Conservation (phyloP, 1,284 basidiomycete species). For the Puccinia novopanici region DNA sequence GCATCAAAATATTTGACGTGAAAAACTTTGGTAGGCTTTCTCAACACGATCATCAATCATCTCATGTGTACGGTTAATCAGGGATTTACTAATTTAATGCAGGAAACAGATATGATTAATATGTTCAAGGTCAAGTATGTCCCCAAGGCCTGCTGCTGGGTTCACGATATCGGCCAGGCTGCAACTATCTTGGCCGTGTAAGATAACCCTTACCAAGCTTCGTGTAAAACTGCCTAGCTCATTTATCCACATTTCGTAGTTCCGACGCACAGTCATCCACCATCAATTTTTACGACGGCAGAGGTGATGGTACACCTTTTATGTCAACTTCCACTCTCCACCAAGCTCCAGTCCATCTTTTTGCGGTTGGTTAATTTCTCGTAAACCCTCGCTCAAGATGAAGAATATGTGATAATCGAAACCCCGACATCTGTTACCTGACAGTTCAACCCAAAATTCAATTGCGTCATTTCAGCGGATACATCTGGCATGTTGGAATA, state of each 20-base stretch:
- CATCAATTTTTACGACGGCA: slow-evolving; percentile 88
- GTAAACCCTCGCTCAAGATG: not conserved
- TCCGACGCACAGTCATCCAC: slow-evolving; percentile 74
- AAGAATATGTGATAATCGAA: not conserved
- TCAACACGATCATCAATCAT: not conserved
- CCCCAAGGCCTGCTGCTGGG: slow-evolving; percentile 88
- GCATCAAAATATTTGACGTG: slow-evolving; percentile 92
- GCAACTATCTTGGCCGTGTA: slow-evolving; percentile 85
- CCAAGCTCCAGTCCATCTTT: slow-evolving; percentile 81
- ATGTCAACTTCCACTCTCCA: slow-evolving; percentile 76
- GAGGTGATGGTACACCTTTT: slow-evolving; percentile 76
- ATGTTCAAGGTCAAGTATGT: slow-evolving; percentile 85
- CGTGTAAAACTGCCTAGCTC: not conserved
- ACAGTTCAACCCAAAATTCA: slow-evolving; percentile 84
- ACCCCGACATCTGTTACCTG: not conserved
- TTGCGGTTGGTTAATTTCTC: slow-evolving; percentile 69
- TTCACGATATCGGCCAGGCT: slow-evolving; percentile 82
- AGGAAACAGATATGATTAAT: slow-evolving; percentile 87
- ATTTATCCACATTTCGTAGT: slow-evolving; percentile 60
- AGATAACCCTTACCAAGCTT: slow-evolving; percentile 54
- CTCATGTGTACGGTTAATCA: not conserved
- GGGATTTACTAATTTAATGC: slow-evolving; percentile 8
- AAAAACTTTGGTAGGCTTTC: slow-evolving; percentile 83
- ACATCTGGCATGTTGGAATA: slow-evolving; percentile 94
- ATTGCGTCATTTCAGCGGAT: slow-evolving; percentile 91